Base-by-base conservation (phyloP, 257 asterid species). In the Nicotiana paniculata region DNA sequence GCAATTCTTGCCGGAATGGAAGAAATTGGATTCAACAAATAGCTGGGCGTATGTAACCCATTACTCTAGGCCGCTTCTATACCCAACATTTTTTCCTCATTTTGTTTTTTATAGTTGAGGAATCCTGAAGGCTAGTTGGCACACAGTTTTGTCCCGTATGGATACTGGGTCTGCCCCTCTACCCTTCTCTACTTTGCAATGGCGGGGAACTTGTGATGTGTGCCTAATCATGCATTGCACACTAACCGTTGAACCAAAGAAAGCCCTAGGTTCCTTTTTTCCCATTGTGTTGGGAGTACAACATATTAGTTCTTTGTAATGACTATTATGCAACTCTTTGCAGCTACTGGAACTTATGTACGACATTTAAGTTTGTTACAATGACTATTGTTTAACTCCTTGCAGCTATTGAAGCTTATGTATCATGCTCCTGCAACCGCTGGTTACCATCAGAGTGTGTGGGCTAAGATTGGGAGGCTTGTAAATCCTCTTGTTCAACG, bases 261-360 rank as follows among this genome's bases (percentile, higher is more conserved):
- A 43, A 43, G 48, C 48, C 48, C 48, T 39, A 39, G 48, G 39
- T 0, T 39, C 48, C 48, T 43, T 43, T 2, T 7, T 74, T 74
- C 43, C 15, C 26, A 51, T 24, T 26, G 10, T 26, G 35, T 74
- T 35, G 26, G 35, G 53, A 7, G 76, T 67, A 33, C 11, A 3
- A 2, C 79, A 7, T 43, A 43, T 43, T 7, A 43, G 48, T 74
- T 72, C 15, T 35, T 74, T 51, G 3, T 74, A 51, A 26, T 74
- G 79, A 74, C 63, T 51, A 13, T 5, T 48, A 15, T 74, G 79
- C 79, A 74, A 74, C 79, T 48, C 32, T 77, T 76, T 77, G 89
- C 88, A 96, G 99, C 92, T 96, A 28, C 83, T 96, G 89, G 93
- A 92, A 91, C 96, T 94, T 63, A 94, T 96, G 97, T 94, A 94